phyloP scores from a whole-genome alignment of 768 basidiomycete genomes.

The Leccinum uliginosum region DNA sequence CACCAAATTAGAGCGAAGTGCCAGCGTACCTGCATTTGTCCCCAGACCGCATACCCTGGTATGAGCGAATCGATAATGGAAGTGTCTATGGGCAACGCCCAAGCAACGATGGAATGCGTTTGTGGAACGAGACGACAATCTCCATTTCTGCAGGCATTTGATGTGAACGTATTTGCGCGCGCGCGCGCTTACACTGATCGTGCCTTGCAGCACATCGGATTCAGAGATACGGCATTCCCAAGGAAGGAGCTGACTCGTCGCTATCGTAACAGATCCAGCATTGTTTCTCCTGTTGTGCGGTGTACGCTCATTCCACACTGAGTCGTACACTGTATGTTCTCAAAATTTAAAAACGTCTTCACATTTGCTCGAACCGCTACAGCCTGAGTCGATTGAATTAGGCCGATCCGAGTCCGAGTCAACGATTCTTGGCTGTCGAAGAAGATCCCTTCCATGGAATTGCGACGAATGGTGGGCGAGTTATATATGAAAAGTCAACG shows the following conservation, averaged over 20 bases:
- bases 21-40: slow-evolving; percentile 61
- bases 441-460: no score
- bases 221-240: slow-evolving; percentile 66
- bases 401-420: no score
- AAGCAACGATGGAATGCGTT: no score
- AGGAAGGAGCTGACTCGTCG: slow-evolving; percentile 48
- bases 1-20: background rate
- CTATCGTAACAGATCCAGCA: slow-evolving; percentile 86
- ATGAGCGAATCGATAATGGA: slow-evolving; percentile 71
- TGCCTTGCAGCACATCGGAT: no score
- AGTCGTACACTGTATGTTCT: no score
- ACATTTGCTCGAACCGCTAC: no score
- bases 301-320: no score
- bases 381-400: no score
- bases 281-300: slow-evolving; percentile 48
- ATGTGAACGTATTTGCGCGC: slow-evolving; percentile 67
- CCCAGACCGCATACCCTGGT: slow-evolving; percentile 69
- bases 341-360: no score
- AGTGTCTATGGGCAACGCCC: slow-evolving; percentile 77
- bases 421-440: no score
- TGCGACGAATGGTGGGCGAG: no score
- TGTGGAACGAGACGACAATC: slow-evolving; percentile 54
- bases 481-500: no score
- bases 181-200: slow-evolving; percentile 53
- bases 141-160: slow-evolving; percentile 73